These are phyloP conservation scores for Thraustochytrium sp. DNA, from an alignment of 352 stramenopile species.

Conservation along the genomic window DNA sequence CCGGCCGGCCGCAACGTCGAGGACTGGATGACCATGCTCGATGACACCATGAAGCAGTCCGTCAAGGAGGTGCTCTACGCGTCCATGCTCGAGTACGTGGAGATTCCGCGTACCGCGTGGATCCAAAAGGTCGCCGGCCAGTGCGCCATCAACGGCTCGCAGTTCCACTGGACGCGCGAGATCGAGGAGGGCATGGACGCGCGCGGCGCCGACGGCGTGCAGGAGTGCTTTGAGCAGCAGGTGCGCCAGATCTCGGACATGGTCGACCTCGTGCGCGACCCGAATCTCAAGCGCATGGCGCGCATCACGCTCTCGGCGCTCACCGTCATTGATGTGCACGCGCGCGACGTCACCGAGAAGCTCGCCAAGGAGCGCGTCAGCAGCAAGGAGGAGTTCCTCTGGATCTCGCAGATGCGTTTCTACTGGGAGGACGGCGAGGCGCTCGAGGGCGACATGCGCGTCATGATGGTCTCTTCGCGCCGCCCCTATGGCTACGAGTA, in stretches of 20 bases:
- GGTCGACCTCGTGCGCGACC: slow-evolving; percentile 76
- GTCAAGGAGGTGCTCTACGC: slow-evolving; percentile 83
- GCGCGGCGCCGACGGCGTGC: slow-evolving; percentile 72
- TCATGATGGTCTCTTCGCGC: slow-evolving; percentile 46
- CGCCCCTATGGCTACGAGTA: slow-evolving; percentile 86
- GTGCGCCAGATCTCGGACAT: slow-evolving; percentile 85
- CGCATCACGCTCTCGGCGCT: slow-evolving; percentile 83
- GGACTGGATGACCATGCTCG: slow-evolving; percentile 86
- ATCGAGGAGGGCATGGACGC: slow-evolving; percentile 77
- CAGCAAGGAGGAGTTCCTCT: slow-evolving; percentile 85
- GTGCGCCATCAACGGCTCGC: slow-evolving; percentile 87
- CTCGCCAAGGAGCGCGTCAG: slow-evolving; percentile 73
- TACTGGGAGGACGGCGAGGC: slow-evolving; percentile 71
- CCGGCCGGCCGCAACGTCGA: slow-evolving; percentile 88
- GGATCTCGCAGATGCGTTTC: slow-evolving; percentile 84
- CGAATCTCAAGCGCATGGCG: slow-evolving; percentile 75
- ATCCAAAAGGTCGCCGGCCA: slow-evolving; percentile 86
- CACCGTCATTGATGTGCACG: slow-evolving; percentile 89
- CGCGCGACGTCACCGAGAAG: slow-evolving; percentile 79
- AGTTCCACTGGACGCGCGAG: slow-evolving; percentile 89
- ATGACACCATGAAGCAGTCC: slow-evolving; percentile 81
- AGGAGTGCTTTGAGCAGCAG: slow-evolving; percentile 80
- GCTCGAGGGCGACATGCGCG: slow-evolving; percentile 40
- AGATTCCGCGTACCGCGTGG: slow-evolving; percentile 80
- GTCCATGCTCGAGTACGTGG: slow-evolving; percentile 81